Evolutionary conservation across 192 early-diverging fungal genomes (phyloP), one percentile per base, ranked within the genome.

Genomic region (Coemansia sp.): DNA sequence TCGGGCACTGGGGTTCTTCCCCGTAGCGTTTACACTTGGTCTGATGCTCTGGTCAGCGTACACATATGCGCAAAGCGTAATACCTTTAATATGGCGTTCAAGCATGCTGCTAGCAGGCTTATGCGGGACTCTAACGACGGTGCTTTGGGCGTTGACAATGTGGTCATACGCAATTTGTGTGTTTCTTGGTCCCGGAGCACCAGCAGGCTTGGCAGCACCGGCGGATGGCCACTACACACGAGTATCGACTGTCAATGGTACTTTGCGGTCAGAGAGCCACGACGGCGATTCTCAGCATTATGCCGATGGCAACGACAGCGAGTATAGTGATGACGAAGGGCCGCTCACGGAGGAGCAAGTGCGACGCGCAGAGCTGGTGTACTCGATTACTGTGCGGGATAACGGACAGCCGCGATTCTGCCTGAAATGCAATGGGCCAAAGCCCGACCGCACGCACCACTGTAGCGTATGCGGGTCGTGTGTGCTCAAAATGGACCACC

Each of bases 361-460:
- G 36, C 75, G 67, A 39, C 75, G 73, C 12, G 61, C 77, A 12
- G 73, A 79, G 52, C 71, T 79, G 9, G 62, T 80, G 24, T 73
- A 74, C 39, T 68, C 78, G 6, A 73, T 87, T 34, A 87, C 85
- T 0, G 73, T 79, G 2, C 80, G 68, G 55, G 72, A 79, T 38
- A 79, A 79, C 55, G 85, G 81, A 2, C 66, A 80, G 60, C 78
- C 72, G 46, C 78, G 85, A 43, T 87, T 72, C 69, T 87, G 85
- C 60, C 74, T 67, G 7, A 87, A 87, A 36, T 87, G 85, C 69
- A 70, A 88, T 43, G 78, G 86, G 22, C 89, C 90, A 10, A 94
- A 94, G 66, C 92, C 92, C 10, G 92, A 94, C 73, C 79, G 92
- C 65, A 83, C 91, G 15, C 92, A 94, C 70, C 92, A 94, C 73